A percentile compares a stretch with the other conserved stretches of the same genome.
Conservation (phyloP, 371 early-diverging fungal genomes). For the Syncephalastrum monosporum region DNA sequence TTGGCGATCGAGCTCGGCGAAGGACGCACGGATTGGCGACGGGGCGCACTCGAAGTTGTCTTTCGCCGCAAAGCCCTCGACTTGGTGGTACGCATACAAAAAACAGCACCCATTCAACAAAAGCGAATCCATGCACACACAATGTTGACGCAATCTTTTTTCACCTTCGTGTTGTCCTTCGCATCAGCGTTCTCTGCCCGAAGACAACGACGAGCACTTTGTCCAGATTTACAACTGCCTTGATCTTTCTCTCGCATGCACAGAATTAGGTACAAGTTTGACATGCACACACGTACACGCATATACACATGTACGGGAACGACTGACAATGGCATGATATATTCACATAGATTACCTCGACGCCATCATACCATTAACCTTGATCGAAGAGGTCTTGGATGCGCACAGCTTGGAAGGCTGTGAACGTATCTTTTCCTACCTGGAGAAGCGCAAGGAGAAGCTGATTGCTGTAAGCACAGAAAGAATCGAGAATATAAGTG, state of each 20-base stretch:
- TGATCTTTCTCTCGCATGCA: conserved; percentile 35
- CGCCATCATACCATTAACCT: conserved; percentile 44
- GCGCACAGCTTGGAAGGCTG: conserved; percentile 60
- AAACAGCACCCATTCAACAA: not conserved
- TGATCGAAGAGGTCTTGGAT: conserved; percentile 71
- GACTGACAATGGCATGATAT: too few relatives aligned
- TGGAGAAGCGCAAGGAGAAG: conserved; percentile 55
- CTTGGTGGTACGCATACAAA: conserved; percentile 24
- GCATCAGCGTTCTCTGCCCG: conserved; percentile 12
- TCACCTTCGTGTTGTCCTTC: not conserved
- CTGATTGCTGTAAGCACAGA: conserved; percentile 54
- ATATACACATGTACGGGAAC: too few relatives aligned
- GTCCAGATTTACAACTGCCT: conserved; percentile 30
- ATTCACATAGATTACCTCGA: conserved; percentile 37
- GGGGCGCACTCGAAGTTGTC: conserved; percentile 34
- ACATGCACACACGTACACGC: not conserved
- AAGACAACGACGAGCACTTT: conserved; percentile 23
- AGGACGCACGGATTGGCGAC: conserved; percentile 42
- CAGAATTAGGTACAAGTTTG: conserved; percentile 27
- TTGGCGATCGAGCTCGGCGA: conserved; percentile 6
- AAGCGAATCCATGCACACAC: not conserved
- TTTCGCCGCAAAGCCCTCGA: conserved; percentile 28
- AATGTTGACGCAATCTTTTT: not conserved
- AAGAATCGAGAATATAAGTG: not conserved
- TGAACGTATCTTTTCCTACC: conserved; percentile 61